Conservation (phyloP, 1,284 basidiomycete genomes). For the Pisolithus thermaeus region DNA sequence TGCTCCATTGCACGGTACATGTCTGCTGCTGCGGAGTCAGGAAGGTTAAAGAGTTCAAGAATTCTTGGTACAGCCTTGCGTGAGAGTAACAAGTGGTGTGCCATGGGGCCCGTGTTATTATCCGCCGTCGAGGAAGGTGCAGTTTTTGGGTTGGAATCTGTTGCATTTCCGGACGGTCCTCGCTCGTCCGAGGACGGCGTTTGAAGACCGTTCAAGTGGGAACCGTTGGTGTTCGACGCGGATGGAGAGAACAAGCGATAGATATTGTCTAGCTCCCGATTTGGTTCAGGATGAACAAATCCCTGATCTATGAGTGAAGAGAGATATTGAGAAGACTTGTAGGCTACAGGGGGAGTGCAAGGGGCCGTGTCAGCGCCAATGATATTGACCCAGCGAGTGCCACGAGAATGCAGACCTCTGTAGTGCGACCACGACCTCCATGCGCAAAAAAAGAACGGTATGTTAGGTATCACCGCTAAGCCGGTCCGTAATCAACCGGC, state of each 20-base stretch:
- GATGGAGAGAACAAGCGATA: conserved; percentile 33
- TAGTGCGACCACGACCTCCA: conserved; percentile 84
- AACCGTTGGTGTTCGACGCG: background rate
- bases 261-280: conserved; percentile 48
- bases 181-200: conserved; percentile 18
- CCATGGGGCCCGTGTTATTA: conserved; percentile 1
- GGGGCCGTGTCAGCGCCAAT: background rate
- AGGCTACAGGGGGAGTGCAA: conserved; percentile 39
- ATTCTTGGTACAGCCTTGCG: conserved; percentile 50
- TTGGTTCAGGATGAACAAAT: conserved; percentile 50
- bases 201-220: background rate
- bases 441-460: conserved; percentile 78
- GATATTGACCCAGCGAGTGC: conserved; percentile 1
- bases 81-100: conserved; percentile 39
- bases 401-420: conserved; percentile 42
- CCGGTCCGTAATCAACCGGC: background rate
- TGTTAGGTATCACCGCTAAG: conserved; percentile 71
- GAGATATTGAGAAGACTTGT: conserved; percentile 66
- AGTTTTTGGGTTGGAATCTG: background rate
- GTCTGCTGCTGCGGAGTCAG: conserved; percentile 42
- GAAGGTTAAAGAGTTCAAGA: conserved; percentile 41
- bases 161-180: background rate
- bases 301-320: conserved; percentile 50
- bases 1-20: conserved; percentile 64
- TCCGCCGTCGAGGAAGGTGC: background rate